A percentile compares a stretch with the other conserved stretches of the same genome.
These are phyloP conservation scores for Brasilioporus rufonigricans DNA, from an alignment of 768 basidiomycete genomes.

Conservation along the genomic window DNA sequence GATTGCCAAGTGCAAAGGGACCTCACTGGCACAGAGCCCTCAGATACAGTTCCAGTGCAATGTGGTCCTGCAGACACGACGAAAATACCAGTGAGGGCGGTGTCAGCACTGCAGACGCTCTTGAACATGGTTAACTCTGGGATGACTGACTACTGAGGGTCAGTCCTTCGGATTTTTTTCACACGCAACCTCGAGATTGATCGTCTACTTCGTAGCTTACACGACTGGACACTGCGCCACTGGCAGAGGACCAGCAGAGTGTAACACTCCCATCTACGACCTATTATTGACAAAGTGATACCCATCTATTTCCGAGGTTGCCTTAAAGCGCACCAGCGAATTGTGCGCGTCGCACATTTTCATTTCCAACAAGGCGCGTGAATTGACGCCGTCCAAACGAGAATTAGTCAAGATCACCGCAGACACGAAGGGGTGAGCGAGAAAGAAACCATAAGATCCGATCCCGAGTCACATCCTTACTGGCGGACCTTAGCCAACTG, in stretches of 20 bases:
- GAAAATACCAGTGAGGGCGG: too few species aligned
- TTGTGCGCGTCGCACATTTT: constrained; percentile 13
- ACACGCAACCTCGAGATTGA: not conserved
- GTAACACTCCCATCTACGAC: constrained; percentile 12
- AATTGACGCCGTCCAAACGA: not conserved
- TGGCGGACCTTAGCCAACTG: constrained; percentile 7
- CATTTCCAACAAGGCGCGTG: constrained; percentile 14
- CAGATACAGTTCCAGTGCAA: too few species aligned
- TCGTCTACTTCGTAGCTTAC: not conserved
- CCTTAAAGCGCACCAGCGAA: not conserved
- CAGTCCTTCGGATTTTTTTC: not conserved
- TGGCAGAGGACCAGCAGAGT: constrained; percentile 16
- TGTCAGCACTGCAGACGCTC: too few species aligned
- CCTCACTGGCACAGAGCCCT: too few species aligned
- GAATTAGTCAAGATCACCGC: not conserved
- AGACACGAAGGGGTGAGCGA: not conserved
- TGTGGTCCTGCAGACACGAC: too few species aligned
- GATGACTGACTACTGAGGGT: too few species aligned
- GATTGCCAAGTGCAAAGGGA: too few species aligned
- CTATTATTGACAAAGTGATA: not conserved
- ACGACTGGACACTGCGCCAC: constrained; percentile 8
- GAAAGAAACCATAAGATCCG: too few species aligned
- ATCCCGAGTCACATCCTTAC: not conserved
- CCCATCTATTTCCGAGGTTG: not conserved
- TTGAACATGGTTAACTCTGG: too few species aligned